Conservation (phyloP, 2,329 filamentous ascomycete species). For the Talaromyces sp. region DNA sequence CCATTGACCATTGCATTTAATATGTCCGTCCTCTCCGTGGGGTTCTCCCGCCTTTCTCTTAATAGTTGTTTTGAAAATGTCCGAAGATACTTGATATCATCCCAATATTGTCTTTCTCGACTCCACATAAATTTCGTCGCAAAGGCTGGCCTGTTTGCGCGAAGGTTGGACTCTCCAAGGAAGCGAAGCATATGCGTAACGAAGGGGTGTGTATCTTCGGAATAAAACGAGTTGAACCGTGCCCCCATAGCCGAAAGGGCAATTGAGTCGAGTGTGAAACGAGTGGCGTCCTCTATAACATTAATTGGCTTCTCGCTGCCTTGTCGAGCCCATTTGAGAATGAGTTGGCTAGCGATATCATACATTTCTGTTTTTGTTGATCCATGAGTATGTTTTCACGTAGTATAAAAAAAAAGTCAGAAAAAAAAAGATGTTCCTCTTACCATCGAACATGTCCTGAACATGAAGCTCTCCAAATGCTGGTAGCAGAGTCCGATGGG, state of each 20-base stretch:
- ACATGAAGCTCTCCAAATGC: constrained; percentile 16
- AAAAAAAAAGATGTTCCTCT: not conserved
- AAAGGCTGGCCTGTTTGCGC: too few species aligned
- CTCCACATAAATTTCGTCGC: too few species aligned
- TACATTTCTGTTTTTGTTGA: not conserved
- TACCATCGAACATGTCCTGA: constrained; percentile 15
- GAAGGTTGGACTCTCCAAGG: too few species aligned
- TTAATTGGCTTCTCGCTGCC: constrained; percentile 52
- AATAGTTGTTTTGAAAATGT: too few species aligned
- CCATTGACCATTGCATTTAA: constrained; percentile 63
- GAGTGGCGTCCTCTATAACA: constrained; percentile 60
- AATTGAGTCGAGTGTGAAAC: constrained; percentile 63
- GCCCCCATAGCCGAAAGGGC: constrained; percentile 39
- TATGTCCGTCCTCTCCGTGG: constrained; percentile 55
- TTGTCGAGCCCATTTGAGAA: constrained; percentile 27
- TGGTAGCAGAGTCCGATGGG: constrained; percentile 16
- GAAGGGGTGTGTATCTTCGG: too few species aligned
- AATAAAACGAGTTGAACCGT: too few species aligned
- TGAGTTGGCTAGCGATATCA: constrained; percentile 21
- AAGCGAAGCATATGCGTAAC: too few species aligned
- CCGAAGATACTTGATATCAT: too few species aligned
- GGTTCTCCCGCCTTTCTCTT: constrained; percentile 33
- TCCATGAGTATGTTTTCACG: too few species aligned
- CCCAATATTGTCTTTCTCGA: too few species aligned
- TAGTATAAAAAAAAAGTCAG: too few species aligned